Conservation (phyloP, 2,329 filamentous ascomycete genomes). For the Helotiales sp. region DNA sequence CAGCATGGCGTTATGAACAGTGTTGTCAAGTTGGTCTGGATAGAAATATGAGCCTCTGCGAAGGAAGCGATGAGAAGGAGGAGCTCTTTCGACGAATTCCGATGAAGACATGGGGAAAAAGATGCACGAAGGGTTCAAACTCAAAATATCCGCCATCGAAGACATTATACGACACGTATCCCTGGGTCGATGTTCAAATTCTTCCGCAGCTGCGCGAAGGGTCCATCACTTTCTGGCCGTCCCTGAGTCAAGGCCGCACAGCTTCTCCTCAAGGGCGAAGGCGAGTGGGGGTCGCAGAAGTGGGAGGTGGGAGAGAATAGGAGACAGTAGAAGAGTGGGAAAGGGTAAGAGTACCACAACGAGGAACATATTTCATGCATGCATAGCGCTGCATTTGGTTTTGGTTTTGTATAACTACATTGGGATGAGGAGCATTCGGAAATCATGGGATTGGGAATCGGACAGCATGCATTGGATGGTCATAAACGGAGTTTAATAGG, state of each 20-base stretch:
- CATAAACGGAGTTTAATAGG: constrained; percentile 14
- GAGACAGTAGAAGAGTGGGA: not conserved
- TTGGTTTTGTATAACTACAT: constrained; percentile 4
- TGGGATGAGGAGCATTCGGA: not conserved
- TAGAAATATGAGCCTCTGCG: too few species aligned
- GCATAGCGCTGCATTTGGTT: constrained; percentile 18
- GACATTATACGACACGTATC: not conserved
- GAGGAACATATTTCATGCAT: constrained; percentile 5
- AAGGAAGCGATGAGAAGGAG: too few species aligned
- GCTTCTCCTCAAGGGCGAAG: not conserved
- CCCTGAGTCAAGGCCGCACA: not conserved
- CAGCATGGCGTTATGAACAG: not conserved
- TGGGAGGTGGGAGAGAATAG: not conserved
- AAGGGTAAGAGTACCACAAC: not conserved
- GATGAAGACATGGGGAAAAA: not conserved
- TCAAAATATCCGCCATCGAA: constrained; percentile 9
- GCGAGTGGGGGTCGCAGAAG: not conserved
- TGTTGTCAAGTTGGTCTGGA: too few species aligned
- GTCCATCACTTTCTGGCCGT: not conserved
- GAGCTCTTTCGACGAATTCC: too few species aligned
- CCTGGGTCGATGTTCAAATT: not conserved
- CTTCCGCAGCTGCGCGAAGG: not conserved
- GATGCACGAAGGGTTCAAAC: constrained; percentile 11
- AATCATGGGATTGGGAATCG: not conserved
- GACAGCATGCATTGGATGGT: constrained; percentile 17